phyloP scores from a whole-genome alignment of 768 basidiomycete genomes.

The Mycena belliarum region DNA sequence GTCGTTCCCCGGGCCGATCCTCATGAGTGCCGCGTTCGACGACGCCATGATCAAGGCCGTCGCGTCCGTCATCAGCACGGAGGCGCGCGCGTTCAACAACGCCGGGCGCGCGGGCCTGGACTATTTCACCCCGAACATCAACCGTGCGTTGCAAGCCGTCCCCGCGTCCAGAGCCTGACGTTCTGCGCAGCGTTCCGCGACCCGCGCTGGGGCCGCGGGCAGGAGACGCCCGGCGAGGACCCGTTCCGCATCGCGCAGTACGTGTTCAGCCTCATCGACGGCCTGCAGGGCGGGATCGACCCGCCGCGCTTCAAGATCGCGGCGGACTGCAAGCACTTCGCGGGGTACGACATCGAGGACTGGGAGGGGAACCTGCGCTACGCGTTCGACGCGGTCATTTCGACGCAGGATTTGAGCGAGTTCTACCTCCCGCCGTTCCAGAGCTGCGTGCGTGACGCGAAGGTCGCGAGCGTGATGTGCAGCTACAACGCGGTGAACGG shows the following conservation, averaged over 20 bases:
- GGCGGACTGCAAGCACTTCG: conserved; percentile 63
- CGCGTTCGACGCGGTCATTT: conserved; percentile 55
- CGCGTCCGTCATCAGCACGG: conserved; percentile 54
- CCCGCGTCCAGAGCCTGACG: background rate
- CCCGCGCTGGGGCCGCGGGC: conserved; percentile 63
- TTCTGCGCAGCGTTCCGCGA: conserved; percentile 50
- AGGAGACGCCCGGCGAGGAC: conserved; percentile 65
- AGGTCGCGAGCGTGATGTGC: conserved; percentile 63
- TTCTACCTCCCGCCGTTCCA: conserved; percentile 60
- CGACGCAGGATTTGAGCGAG: conserved; percentile 55
- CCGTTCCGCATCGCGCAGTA: conserved; percentile 55
- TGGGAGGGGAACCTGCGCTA: conserved; percentile 53
- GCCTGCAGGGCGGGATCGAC: conserved; percentile 59
- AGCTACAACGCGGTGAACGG: conserved; percentile 66
- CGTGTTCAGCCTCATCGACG: conserved; percentile 53
- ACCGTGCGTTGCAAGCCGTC: conserved; percentile 22
- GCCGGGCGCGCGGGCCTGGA: conserved; percentile 48
- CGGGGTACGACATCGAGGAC: conserved; percentile 58
- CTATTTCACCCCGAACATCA: conserved; percentile 60
- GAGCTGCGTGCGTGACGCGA: conserved; percentile 60
- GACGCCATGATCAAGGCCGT: conserved; percentile 50
- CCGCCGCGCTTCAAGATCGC: conserved; percentile 53
- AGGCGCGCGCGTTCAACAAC: conserved; percentile 62
- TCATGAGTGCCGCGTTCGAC: conserved; percentile 57
- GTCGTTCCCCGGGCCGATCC: conserved; percentile 59